phyloP scores from a whole-genome alignment of 495 filamentous ascomycete genomes.

The Penicillium waksmanii region DNA sequence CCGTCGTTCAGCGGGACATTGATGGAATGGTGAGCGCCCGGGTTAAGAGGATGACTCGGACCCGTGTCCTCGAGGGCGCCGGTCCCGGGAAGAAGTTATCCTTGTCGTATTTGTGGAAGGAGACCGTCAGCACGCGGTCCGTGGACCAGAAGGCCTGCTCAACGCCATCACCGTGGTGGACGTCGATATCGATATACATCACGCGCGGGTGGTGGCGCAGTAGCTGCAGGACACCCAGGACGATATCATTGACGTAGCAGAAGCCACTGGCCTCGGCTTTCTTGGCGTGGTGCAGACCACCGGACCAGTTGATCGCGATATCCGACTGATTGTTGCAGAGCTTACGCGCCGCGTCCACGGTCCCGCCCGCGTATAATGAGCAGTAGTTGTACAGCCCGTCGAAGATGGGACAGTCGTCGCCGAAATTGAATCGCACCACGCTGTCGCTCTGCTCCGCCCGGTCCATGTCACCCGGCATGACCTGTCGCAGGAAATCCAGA shows the following conservation, averaged over 20 bases:
- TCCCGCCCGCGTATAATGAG: slow-evolving; percentile 87
- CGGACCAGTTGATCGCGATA: slow-evolving; percentile 99
- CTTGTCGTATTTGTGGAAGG: slow-evolving; percentile 94
- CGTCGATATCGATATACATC: slow-evolving; percentile 97
- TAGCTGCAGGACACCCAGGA: slow-evolving; percentile 89
- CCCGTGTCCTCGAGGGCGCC: slow-evolving; percentile 63
- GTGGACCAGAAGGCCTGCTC: slow-evolving; percentile 97
- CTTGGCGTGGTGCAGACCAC: slow-evolving; percentile 96
- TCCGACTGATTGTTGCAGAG: slow-evolving; percentile 83
- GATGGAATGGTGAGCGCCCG: slow-evolving; percentile 65
- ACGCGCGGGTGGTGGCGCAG: slow-evolving; percentile 87
- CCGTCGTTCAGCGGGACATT: slow-evolving; percentile 75
- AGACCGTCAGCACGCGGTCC: slow-evolving; percentile 93
- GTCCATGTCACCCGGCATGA: slow-evolving; percentile 51
- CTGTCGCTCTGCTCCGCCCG: slow-evolving; percentile 45
- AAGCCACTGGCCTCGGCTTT: slow-evolving; percentile 93
- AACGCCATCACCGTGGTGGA: slow-evolving; percentile 96
- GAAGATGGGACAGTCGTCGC: slow-evolving; percentile 95
- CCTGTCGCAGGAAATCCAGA: slow-evolving; percentile 73
- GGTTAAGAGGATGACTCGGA: slow-evolving; percentile 60
- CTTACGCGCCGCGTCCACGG: slow-evolving; percentile 88
- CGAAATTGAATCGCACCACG: slow-evolving; percentile 72
- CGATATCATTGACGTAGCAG: slow-evolving; percentile 99
- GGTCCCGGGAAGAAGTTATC: slow-evolving; percentile 74
- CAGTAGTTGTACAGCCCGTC: slow-evolving; percentile 95